Evolutionary conservation across 805 yeast genomes (phyloP).

Genomic region (Candida wancherniae): DNA sequence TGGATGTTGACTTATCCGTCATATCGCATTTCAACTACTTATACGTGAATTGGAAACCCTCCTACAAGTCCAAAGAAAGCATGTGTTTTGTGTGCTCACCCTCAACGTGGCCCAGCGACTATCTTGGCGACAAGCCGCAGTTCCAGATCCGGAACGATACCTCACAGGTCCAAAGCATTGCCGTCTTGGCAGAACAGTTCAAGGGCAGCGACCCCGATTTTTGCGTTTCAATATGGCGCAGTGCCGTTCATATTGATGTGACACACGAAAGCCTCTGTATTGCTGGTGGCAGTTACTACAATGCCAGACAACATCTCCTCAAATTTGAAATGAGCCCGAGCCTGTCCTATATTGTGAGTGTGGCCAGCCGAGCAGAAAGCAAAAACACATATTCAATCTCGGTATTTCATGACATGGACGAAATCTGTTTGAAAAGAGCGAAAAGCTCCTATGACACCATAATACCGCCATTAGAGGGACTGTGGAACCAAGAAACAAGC

Average conservation of each 20-base stretch:
- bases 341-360: slow-evolving; percentile 25
- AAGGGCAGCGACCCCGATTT: slow-evolving; percentile 4
- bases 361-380: slow-evolving; percentile 12
- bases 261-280: slow-evolving; percentile 20
- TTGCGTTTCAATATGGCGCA: slow-evolving; percentile 12
- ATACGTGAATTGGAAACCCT: slow-evolving; percentile 66
- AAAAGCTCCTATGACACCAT: slow-evolving; percentile 16
- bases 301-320: slow-evolving; percentile 32
- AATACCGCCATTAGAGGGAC: slow-evolving; percentile 25
- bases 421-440: slow-evolving; percentile 27
- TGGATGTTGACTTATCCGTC: slow-evolving; percentile 17
- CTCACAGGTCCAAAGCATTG: slow-evolving; percentile 25
- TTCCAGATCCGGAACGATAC: slow-evolving; percentile 34
- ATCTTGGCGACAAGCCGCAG: slow-evolving; percentile 39
- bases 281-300: slow-evolving; percentile 26
- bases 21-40: slow-evolving; percentile 41
- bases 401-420: slow-evolving; percentile 23
- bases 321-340: slow-evolving; percentile 25
- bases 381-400: slow-evolving; percentile 23
- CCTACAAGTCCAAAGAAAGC: slow-evolving; percentile 16
- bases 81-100: slow-evolving; percentile 20
- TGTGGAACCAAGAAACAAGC: slow-evolving; percentile 41
- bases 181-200: slow-evolving; percentile 9
- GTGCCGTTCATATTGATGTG: slow-evolving; percentile 2
- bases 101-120: slow-evolving; percentile 8